Evolutionary conservation across 768 basidiomycete genomes (phyloP).

Genomic region (Trametes gibbosa): DNA sequence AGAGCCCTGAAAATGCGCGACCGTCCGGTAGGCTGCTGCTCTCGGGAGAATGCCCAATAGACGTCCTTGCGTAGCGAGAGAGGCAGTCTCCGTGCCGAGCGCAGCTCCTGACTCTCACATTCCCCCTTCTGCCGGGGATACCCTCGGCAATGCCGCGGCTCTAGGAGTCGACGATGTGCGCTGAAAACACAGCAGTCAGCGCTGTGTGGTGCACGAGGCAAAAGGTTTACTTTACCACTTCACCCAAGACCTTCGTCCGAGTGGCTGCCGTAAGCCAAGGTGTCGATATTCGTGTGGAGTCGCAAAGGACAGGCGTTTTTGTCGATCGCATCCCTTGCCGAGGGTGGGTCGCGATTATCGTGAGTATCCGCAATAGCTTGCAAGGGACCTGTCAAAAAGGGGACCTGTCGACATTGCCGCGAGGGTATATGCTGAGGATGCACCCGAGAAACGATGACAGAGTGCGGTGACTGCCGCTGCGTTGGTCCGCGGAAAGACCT

Average conservation of each 20-base stretch:
- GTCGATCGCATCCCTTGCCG: background rate
- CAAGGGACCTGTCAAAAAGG: too few relatives aligned
- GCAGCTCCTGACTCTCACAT: background rate
- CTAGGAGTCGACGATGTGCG: background rate
- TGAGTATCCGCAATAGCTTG: background rate
- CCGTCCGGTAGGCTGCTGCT: too few relatives aligned
- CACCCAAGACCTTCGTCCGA: background rate
- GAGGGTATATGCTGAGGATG: background rate
- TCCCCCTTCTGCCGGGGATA: background rate
- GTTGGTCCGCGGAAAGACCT: background rate
- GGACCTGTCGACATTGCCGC: background rate
- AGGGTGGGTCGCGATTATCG: background rate
- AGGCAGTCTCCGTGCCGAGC: background rate
- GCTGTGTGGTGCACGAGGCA: background rate
- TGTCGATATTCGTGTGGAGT: background rate
- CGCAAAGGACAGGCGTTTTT: background rate
- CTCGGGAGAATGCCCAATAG: background rate
- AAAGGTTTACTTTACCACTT: background rate
- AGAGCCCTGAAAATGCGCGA: background rate
- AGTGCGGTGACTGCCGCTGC: background rate
- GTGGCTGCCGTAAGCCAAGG: background rate
- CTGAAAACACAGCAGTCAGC: background rate
- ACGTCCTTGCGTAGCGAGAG: background rate
- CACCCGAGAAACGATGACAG: background rate
- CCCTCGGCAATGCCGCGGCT: background rate